These are phyloP conservation scores for Coleophoma cylindrospora DNA, from an alignment of 2,329 filamentous ascomycete genomes.

Conservation along the genomic window DNA sequence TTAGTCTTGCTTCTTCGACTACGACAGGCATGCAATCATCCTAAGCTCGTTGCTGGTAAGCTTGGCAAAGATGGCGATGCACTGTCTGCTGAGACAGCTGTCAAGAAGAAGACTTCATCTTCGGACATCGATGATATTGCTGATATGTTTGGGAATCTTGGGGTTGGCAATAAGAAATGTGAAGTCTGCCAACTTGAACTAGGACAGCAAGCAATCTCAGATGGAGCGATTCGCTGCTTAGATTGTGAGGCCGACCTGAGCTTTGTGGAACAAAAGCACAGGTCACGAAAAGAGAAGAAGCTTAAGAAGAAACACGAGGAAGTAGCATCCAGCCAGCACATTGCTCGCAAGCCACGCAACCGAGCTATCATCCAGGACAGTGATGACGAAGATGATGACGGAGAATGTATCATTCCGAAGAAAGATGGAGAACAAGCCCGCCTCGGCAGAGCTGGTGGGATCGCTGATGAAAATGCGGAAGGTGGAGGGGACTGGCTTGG, in stretches of 20 bases:
- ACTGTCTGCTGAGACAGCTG: conserved; percentile 55
- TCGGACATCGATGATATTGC: conserved; percentile 73
- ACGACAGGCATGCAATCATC: conserved; percentile 92
- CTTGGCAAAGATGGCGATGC: conserved; percentile 85
- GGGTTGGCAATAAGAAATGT: conserved; percentile 31
- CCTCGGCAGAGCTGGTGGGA: conserved; percentile 76
- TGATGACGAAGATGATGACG: conserved; percentile 57
- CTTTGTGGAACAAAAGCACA: conserved; percentile 42
- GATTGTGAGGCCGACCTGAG: conserved; percentile 73
- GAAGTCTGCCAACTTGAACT: conserved; percentile 26
- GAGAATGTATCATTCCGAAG: conserved; percentile 73
- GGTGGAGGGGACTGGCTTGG: conserved; percentile 77
- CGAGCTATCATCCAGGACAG: conserved; percentile 59
- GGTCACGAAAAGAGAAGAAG: conserved; percentile 39
- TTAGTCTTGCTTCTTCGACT: conserved; percentile 87
- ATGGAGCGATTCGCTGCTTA: conserved; percentile 55
- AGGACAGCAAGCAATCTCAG: conserved; percentile 19
- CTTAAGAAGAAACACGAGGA: conserved; percentile 22
- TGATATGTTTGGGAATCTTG: conserved; percentile 80
- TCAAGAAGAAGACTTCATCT: conserved; percentile 42
- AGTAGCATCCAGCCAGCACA: conserved; percentile 22
- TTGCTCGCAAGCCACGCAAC: conserved; percentile 44
- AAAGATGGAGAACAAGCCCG: conserved; percentile 53
- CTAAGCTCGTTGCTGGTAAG: conserved; percentile 79
- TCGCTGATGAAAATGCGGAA: conserved; percentile 84